A percentile compares a stretch with the other conserved stretches of the same genome.
Conservation (phyloP, 352 stramenopile genomes). For the Phytophthora cajani region DNA sequence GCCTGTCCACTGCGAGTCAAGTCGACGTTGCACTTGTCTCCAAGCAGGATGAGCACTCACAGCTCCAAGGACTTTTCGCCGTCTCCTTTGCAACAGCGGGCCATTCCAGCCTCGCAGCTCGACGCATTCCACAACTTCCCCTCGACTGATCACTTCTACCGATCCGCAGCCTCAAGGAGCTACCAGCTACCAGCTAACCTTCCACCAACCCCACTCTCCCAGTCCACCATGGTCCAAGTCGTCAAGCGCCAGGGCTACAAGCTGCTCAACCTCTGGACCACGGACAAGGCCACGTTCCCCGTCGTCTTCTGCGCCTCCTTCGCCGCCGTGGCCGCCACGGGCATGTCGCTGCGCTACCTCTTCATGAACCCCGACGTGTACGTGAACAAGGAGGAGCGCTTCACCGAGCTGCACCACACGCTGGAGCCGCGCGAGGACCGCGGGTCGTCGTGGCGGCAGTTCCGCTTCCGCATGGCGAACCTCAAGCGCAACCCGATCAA, state of each 20-base stretch:
- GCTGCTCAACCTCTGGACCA: slow-evolving; percentile 63
- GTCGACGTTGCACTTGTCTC: not conserved
- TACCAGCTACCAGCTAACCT: too few species aligned
- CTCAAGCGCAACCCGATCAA: slow-evolving; percentile 50
- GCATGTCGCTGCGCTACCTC: slow-evolving; percentile 51
- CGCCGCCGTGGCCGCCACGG: slow-evolving; percentile 42
- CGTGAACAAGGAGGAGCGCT: slow-evolving; percentile 69
- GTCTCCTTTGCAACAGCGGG: not conserved
- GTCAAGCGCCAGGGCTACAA: slow-evolving; percentile 36
- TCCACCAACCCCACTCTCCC: not conserved
- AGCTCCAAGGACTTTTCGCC: not conserved
- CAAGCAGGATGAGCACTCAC: not conserved
- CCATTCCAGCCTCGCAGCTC: not conserved
- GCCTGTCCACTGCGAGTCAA: not conserved
- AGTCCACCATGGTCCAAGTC: slow-evolving; percentile 18
- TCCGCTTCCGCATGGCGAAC: slow-evolving; percentile 74
- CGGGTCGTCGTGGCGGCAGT: slow-evolving; percentile 58
- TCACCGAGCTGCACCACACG: slow-evolving; percentile 51
- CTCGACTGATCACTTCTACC: not conserved
- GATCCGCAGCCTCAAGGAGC: slow-evolving; percentile 8
- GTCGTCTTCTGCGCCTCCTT: slow-evolving; percentile 56
- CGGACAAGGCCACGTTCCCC: slow-evolving; percentile 66
- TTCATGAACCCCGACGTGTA: slow-evolving; percentile 70
- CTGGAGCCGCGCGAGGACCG: slow-evolving; percentile 33
- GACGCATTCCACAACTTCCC: not conserved